Base-by-base conservation (phyloP, 768 basidiomycete genomes). In the Boletus patriciae region DNA sequence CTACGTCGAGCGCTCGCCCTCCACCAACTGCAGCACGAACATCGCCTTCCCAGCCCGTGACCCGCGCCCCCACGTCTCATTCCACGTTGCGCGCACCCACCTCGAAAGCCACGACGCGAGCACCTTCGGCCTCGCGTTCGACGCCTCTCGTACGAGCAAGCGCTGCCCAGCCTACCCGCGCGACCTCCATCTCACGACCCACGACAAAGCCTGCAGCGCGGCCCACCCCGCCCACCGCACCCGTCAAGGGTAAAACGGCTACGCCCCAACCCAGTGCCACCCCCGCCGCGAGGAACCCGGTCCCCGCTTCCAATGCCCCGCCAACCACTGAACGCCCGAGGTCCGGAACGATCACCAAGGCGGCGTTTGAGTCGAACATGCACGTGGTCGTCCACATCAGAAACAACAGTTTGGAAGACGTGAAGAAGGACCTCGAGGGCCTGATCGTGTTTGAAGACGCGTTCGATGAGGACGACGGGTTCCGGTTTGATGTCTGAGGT, bases 401-500 rank as follows among this genome's bases (percentile, higher is more conserved):
- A 43, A 71, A 52, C 33, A 66, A 57, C 8, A 61, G 68, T 38
- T n/a, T 73, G 37, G 65, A 65, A 52, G 66, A 68, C 27, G 68
- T 70, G 49, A 71, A 66, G 58, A 73, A 69, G 50, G 62, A 64
- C 16, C 69, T 73, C 27, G 67, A 73, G 43, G 67, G 62, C 18
- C 48, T 67, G 41, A 57, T 71, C 61, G 67, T 72, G 40, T 66
- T 73, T 21, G 70, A 60, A 18, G 68, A 68, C 31, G 64, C 42
- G 23, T 70, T 68, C 10, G 63, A 62, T 23, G 65, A 65, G 1
- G 63, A 62, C 10, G 70, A 73, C n/a, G 70, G 46, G 31, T 73
- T 71, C 57, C 64, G 57, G 42, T 73, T 71, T 37, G 60, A 63
- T 29, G 62, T 71, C 19, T 71, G 49, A 68, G 23, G 47, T 13